Percentiles rank a stretch among this genome's conserved stretches.
Evolutionary conservation across 2,329 filamentous ascomycete genomes (phyloP).

Genomic region (Trichophyton benhamiae): DNA sequence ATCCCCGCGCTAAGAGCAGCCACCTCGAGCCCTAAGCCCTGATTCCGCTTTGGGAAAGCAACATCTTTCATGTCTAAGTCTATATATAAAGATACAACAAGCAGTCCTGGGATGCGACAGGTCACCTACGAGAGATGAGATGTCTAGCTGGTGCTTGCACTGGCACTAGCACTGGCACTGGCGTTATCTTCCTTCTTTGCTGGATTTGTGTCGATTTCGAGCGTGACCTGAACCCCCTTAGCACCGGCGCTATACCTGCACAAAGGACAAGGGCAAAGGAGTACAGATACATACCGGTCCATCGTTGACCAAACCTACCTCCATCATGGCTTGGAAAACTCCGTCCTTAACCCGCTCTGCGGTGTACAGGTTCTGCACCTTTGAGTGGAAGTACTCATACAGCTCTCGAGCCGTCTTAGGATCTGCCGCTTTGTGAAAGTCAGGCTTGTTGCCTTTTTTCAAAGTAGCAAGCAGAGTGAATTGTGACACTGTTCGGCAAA

Average conservation of each 20-base stretch:
- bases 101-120: not conserved
- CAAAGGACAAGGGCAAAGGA: not conserved
- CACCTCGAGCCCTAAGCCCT: slow-evolving; percentile 11
- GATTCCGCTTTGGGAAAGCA: not conserved
- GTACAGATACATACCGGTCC: slow-evolving; percentile 35
- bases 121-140: not conserved
- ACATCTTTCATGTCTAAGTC: not conserved
- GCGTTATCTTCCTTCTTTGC: slow-evolving; percentile 5
- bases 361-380: slow-evolving; percentile 59
- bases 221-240: slow-evolving; percentile 27
- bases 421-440: slow-evolving; percentile 79
- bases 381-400: slow-evolving; percentile 72
- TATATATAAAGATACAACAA: not conserved
- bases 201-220: slow-evolving; percentile 36
- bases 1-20: slow-evolving; percentile 5
- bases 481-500: slow-evolving; percentile 60
- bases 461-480: slow-evolving; percentile 87
- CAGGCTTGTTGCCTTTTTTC: slow-evolving; percentile 92
- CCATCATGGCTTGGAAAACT: slow-evolving; percentile 99
- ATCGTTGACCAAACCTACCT: slow-evolving; percentile 85
- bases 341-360: slow-evolving; percentile 77
- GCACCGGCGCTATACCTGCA: not conserved
- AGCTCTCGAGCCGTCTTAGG: slow-evolving; percentile 66
- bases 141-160: not conserved
- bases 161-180: not conserved